These are phyloP conservation scores for Eutrema heterophyllum DNA, from an alignment of 345 rosid genomes.

Conservation along the genomic window DNA sequence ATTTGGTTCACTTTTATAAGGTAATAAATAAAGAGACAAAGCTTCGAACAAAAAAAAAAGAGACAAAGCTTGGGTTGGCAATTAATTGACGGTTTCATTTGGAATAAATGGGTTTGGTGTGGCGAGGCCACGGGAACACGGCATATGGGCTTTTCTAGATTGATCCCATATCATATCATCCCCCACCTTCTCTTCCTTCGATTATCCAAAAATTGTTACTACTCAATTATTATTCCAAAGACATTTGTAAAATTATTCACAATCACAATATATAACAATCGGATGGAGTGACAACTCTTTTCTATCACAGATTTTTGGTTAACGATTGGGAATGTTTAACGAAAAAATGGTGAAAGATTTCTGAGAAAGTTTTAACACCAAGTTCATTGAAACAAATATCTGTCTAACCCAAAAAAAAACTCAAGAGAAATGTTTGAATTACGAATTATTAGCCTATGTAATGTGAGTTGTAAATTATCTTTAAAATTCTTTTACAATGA, in stretches of 20 bases:
- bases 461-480: no score
- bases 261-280: not conserved
- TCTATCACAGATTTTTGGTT: not conserved
- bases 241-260: not conserved
- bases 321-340: not conserved
- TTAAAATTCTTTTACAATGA: no score
- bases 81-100: constrained; percentile 14
- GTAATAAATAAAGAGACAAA: constrained; percentile 3
- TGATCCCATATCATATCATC: constrained; percentile 8
- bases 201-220: not conserved
- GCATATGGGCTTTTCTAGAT: constrained; percentile 30
- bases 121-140: constrained; percentile 26
- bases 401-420: no score
- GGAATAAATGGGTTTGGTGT: constrained; percentile 28
- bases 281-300: not conserved
- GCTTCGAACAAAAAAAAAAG: no score
- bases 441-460: no score
- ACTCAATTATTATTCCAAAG: not conserved
- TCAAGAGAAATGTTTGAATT: no score
- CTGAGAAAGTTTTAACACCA: no score
- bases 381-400: no score
- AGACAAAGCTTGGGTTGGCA: constrained; percentile 29
- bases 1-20: not conserved
- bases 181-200: constrained; percentile 20
- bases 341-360: no score